Percentiles rank a stretch among this genome's conserved stretches.
Conservation (phyloP, 345 rosid genomes). For the Aquilaria sinensis region DNA sequence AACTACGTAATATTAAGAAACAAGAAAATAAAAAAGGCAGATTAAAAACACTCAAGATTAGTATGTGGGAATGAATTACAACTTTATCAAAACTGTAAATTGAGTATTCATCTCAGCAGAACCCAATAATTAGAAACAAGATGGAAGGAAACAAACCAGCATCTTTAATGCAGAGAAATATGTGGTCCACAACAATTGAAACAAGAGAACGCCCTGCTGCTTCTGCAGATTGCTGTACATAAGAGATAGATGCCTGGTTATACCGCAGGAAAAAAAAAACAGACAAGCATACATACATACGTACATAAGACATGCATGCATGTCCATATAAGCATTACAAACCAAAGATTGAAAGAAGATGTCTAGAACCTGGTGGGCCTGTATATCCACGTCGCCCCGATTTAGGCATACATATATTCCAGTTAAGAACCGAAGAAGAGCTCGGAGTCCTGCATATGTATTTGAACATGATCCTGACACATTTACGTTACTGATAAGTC, state of each 20-base stretch:
- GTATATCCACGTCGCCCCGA: slow-evolving; percentile 89
- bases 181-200: slow-evolving; percentile 91
- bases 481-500: slow-evolving; percentile 4
- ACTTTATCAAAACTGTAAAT: not conserved
- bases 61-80: not conserved
- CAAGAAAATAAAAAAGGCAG: not conserved
- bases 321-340: slow-evolving; percentile 1
- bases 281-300: too few species aligned
- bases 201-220: slow-evolving; percentile 91
- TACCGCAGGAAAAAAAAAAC: not conserved
- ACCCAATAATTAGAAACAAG: not conserved
- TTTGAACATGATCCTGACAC: slow-evolving; percentile 9
- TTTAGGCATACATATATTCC: slow-evolving; percentile 91
- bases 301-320: not conserved
- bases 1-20: not conserved
- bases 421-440: slow-evolving; percentile 92
- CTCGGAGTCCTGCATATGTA: slow-evolving; percentile 74
- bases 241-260: slow-evolving; percentile 13
- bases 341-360: not conserved
- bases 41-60: not conserved
- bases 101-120: not conserved
- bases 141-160: slow-evolving; percentile 52
- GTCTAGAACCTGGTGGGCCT: slow-evolving; percentile 68
- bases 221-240: slow-evolving; percentile 63
- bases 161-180: slow-evolving; percentile 93